A percentile compares a stretch with the other conserved stretches of the same genome.
Conservation (phyloP, 108 stramenopile species). For the Parietichytrium sp. region DNA sequence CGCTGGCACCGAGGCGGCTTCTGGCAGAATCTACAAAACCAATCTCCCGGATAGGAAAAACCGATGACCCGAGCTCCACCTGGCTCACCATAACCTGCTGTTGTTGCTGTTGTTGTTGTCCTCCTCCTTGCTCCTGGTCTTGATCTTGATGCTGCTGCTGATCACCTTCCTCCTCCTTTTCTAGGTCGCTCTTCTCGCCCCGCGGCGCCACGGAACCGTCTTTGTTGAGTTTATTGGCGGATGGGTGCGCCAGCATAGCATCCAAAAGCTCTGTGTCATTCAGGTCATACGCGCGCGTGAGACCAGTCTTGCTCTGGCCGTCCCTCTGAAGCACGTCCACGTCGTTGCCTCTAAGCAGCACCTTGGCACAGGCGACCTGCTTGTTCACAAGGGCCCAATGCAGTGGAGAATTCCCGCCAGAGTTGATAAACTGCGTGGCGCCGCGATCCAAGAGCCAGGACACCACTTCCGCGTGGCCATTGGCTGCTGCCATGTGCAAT, state of each 20-base stretch:
- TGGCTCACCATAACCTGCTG: background rate
- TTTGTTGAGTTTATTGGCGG: background rate
- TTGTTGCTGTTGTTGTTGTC: background rate
- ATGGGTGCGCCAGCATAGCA: background rate
- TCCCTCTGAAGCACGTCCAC: background rate
- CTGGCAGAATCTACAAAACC: background rate
- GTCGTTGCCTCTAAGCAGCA: background rate
- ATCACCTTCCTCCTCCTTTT: background rate
- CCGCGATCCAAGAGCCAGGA: background rate
- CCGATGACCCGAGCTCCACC: background rate
- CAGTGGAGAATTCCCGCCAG: background rate
- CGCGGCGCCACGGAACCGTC: background rate
- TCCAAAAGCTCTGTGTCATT: background rate
- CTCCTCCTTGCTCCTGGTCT: background rate
- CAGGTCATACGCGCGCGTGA: background rate
- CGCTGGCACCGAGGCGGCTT: too few relatives aligned
- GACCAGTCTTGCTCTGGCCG: background rate
- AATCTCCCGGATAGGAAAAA: background rate
- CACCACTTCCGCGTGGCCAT: background rate
- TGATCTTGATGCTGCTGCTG: too few relatives aligned
- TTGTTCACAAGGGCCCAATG: constrained; percentile 31
- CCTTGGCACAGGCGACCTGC: background rate
- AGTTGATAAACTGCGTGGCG: background rate
- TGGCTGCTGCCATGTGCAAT: background rate
- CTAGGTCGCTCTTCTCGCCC: background rate